A percentile compares a stretch with the other conserved stretches of the same genome.
These are phyloP conservation scores for Aspergillus aculeatinus DNA, from an alignment of 2,329 filamentous ascomycete species.

Conservation along the genomic window DNA sequence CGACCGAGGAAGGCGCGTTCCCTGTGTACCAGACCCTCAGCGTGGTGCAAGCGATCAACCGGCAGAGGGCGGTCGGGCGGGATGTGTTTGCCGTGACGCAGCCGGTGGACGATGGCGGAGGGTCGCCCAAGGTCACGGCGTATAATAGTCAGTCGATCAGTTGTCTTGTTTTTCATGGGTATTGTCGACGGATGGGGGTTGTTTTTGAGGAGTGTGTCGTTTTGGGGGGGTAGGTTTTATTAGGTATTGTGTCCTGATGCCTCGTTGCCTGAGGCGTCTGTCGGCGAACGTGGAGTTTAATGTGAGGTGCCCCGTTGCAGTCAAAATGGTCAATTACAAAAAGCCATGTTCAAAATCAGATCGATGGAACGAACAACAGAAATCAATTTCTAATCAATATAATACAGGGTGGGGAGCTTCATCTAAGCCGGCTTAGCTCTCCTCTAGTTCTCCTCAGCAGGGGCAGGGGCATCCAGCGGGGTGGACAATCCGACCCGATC, in stretches of 20 bases:
- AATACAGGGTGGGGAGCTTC: background rate
- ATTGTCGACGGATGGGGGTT: background rate
- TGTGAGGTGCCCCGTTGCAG: too few relatives aligned
- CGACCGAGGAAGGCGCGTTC: slow-evolving; percentile 27
- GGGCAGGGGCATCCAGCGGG: slow-evolving; percentile 27
- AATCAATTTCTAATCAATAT: background rate
- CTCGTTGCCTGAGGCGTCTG: too few relatives aligned
- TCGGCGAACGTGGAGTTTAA: too few relatives aligned
- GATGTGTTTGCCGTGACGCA: slow-evolving; percentile 22
- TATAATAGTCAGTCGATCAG: slow-evolving; percentile 28
- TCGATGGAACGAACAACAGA: background rate
- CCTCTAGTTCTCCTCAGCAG: background rate
- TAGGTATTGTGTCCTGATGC: too few relatives aligned
- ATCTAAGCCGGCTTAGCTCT: background rate
- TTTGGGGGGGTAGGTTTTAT: too few relatives aligned
- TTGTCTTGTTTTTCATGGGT: slow-evolving; percentile 23
- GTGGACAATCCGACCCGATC: slow-evolving; percentile 40
- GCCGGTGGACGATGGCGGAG: slow-evolving; percentile 22
- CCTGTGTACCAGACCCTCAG: slow-evolving; percentile 21
- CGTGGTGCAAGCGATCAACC: slow-evolving; percentile 23
- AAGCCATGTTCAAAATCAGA: too few relatives aligned
- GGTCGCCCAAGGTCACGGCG: slow-evolving; percentile 21
- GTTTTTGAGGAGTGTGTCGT: too few relatives aligned
- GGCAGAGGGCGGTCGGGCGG: slow-evolving; percentile 14
- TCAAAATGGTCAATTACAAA: too few relatives aligned